phyloP scores from a whole-genome alignment of 179 eudicot species.

The Beta macrorhiza region DNA sequence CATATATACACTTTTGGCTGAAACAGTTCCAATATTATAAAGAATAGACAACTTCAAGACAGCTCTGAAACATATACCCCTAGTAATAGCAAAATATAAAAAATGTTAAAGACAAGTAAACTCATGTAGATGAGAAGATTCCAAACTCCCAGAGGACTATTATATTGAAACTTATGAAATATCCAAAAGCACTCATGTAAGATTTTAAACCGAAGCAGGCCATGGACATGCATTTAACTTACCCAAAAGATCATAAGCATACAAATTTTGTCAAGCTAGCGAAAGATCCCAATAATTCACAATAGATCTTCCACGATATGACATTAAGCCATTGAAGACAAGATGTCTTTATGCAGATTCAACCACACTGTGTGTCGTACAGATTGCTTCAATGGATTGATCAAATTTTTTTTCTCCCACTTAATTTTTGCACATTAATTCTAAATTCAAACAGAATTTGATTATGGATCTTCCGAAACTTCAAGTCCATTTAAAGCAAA shows the following conservation, averaged over 20 bases:
- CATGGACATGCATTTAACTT: neutral
- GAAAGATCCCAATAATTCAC: neutral
- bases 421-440: neutral
- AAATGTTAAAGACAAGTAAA: neutral
- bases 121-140: neutral
- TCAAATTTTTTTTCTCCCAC: neutral
- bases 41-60: neutral
- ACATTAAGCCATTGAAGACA: neutral
- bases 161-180: neutral
- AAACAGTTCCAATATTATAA: neutral
- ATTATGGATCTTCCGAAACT: neutral
- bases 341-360: neutral
- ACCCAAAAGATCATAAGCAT: neutral
- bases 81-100: neutral
- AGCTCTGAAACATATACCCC: neutral
- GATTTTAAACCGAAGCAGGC: neutral
- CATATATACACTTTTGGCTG: neutral
- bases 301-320: neutral
- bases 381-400: neutral
- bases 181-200: neutral
- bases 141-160: neutral
- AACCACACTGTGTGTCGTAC: neutral
- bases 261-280: neutral
- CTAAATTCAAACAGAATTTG: neutral
- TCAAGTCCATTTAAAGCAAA: neutral